Conservation (phyloP, 345 rosid genomes). For the Salix dunnii region DNA sequence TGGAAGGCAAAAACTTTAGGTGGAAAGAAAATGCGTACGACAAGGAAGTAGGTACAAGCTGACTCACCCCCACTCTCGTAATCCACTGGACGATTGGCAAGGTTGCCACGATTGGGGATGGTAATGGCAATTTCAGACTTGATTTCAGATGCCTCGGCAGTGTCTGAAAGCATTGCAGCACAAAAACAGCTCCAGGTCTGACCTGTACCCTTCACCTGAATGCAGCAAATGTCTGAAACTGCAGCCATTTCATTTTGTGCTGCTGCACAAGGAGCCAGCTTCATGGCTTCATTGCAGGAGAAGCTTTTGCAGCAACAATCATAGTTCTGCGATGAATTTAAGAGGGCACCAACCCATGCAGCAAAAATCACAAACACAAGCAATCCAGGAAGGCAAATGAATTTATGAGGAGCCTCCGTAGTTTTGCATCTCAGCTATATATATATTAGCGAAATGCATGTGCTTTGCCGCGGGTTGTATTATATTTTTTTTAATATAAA, state of each 20-base stretch:
- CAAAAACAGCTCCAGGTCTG: slow-evolving; percentile 40
- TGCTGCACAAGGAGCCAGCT: slow-evolving; percentile 32
- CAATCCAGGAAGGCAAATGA: slow-evolving; percentile 24
- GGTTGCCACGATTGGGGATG: slow-evolving; percentile 49
- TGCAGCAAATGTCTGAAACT: slow-evolving; percentile 33
- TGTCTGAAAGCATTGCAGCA: slow-evolving; percentile 38
- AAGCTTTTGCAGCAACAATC: slow-evolving; percentile 26
- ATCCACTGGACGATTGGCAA: too few species aligned
- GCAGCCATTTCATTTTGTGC: slow-evolving; percentile 35
- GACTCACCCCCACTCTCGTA: slow-evolving; percentile 46
- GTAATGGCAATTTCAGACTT: slow-evolving; percentile 33
- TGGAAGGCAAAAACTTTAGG: background rate
- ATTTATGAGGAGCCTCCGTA: slow-evolving; percentile 25
- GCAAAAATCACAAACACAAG: slow-evolving; percentile 12
- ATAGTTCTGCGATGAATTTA: too few species aligned
- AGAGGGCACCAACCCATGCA: slow-evolving; percentile 21
- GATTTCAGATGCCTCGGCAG: slow-evolving; percentile 39
- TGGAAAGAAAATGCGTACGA: background rate
- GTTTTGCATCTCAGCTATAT: background rate
- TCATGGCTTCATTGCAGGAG: slow-evolving; percentile 38
- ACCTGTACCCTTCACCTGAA: slow-evolving; percentile 33
- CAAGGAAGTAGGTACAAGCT: background rate
- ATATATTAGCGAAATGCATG: too few species aligned
- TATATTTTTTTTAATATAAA: too few species aligned
- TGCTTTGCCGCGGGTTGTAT: too few species aligned